Evolutionary conservation across 441 rosid genomes (phyloP).

Genomic region (Populus hybrid): DNA sequence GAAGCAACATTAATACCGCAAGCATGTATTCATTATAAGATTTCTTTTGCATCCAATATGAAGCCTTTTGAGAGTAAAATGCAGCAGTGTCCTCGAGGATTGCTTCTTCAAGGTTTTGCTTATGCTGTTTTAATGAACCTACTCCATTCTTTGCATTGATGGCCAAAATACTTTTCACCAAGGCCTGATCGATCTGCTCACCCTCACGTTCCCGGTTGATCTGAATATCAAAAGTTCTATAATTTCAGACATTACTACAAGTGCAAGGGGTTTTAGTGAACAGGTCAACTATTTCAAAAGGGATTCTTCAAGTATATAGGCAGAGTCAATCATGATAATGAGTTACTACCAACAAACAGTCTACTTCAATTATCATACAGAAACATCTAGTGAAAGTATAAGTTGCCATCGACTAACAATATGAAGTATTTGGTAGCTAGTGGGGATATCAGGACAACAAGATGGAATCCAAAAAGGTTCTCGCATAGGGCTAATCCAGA

Average conservation of each 20-base stretch:
- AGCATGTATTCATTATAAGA: conserved; percentile 82
- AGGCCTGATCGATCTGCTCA: conserved; percentile 68
- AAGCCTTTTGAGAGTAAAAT: conserved; percentile 75
- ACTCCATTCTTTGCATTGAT: conserved; percentile 82
- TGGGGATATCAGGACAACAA: no score
- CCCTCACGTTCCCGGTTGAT: conserved; percentile 81
- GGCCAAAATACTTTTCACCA: conserved; percentile 68
- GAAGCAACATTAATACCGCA: conserved; percentile 33
- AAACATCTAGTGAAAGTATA: no score
- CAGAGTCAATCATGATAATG: no score
- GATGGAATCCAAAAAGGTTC: no score
- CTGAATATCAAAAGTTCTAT: conserved; percentile 28
- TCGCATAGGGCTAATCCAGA: no score
- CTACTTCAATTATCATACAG: no score
- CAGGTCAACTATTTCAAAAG: no score
- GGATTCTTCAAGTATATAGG: no score
- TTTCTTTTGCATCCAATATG: conserved; percentile 73
- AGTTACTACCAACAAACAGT: no score
- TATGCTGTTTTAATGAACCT: conserved; percentile 62
- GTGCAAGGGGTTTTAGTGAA: neutral
- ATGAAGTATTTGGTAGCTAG: no score
- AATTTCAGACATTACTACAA: neutral
- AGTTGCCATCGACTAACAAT: no score
- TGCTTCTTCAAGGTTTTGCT: conserved; percentile 61
- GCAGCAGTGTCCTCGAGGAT: conserved; percentile 68